A percentile compares a stretch with the other conserved stretches of the same genome.
phyloP scores from a whole-genome alignment of 306 rosid genomes.

The Rosa lucieae region DNA sequence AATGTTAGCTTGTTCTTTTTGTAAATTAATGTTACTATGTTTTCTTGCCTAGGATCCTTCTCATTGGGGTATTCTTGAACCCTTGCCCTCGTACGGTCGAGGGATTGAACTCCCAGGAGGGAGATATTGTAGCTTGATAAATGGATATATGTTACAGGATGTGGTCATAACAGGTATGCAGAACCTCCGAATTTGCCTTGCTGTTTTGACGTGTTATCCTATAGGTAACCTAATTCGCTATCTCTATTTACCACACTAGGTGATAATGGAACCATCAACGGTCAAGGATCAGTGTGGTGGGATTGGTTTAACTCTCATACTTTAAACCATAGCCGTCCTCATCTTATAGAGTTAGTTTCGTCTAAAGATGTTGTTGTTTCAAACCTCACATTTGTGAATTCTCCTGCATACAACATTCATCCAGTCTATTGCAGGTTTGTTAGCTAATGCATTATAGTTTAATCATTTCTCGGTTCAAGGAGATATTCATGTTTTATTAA shows the following conservation, averaged over 20 bases:
- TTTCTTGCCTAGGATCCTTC: constrained; percentile 63
- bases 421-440: constrained; percentile 95
- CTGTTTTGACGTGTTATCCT: neutral
- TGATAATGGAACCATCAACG: constrained; percentile 87
- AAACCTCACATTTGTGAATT: constrained; percentile 82
- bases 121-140: constrained; percentile 82
- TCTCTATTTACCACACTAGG: constrained; percentile 47
- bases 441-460: constrained; percentile 3
- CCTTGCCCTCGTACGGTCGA: constrained; percentile 93
- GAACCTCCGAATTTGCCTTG: neutral
- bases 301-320: constrained; percentile 68
- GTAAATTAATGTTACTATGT: neutral
- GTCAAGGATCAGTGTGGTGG: constrained; percentile 97
- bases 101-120: constrained; percentile 84
- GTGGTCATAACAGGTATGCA: constrained; percentile 89
- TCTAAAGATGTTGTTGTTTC: constrained; percentile 78
- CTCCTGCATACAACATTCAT: constrained; percentile 88
- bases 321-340: constrained; percentile 89
- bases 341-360: constrained; percentile 69
- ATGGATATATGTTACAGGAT: constrained; percentile 74
- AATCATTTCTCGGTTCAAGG: neutral
- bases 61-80: constrained; percentile 77
- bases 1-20: neutral
- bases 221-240: constrained; percentile 4
- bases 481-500: constrained; percentile 16